phyloP scores from a whole-genome alignment of 208 protist genomes.

The Endotrypanum monterogeii region DNA sequence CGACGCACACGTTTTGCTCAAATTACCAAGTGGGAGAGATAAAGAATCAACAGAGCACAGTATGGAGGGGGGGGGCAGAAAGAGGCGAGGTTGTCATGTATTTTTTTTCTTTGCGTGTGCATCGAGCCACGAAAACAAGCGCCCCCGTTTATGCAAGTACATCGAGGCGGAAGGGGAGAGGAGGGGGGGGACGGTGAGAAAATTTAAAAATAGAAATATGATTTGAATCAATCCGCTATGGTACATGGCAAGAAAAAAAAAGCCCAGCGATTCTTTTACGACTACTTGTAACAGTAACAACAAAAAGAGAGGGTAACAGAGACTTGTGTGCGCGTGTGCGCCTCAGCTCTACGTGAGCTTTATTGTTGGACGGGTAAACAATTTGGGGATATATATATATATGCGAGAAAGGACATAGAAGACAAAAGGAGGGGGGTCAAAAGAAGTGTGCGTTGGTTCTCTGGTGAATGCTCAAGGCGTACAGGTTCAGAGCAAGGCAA shows the following conservation, averaged over 20 bases:
- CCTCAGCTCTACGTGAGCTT: neutral
- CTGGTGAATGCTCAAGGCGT: neutral
- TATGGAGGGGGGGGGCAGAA: neutral
- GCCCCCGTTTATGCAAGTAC: neutral
- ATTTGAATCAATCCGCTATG: neutral
- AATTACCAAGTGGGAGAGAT: neutral
- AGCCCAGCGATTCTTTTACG: neutral
- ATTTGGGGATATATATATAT: neutral
- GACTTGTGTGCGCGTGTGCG: neutral
- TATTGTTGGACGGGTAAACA: neutral
- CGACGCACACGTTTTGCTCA: neutral
- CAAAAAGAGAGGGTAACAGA: neutral
- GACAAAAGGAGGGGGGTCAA: neutral
- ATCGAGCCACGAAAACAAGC: neutral
- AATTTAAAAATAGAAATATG: neutral
- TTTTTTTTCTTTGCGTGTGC: constrained; percentile 13
- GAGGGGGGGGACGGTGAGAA: neutral
- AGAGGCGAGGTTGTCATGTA: constrained; percentile 1
- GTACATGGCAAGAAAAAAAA: neutral
- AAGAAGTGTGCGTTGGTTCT: neutral
- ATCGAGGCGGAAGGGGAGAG: neutral
- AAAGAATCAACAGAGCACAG: neutral
- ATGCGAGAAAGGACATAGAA: neutral
- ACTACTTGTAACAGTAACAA: too few species aligned
- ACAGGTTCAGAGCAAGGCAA: neutral